Base-by-base conservation (phyloP, 192 early-diverging fungal species). In the Diversispora epigaea region DNA sequence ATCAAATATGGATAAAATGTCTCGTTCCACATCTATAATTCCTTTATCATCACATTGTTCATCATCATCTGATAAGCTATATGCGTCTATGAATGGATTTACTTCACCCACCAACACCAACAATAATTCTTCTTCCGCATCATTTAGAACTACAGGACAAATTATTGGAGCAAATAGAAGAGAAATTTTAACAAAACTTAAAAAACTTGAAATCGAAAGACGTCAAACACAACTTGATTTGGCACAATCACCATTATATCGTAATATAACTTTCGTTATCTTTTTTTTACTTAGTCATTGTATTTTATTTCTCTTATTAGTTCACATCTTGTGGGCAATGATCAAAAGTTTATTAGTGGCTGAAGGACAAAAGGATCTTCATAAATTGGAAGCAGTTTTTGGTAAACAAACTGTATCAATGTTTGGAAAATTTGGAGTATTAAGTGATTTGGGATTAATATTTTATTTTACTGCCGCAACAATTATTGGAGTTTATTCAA, bases 401-500 rank as follows among this genome's bases (percentile, higher is more conserved):
- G 73, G 73, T 10, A 75, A 75, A 64, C 60, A 75, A 55, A 75
- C 73, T 5, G 32, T 63, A 39, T 64, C 58, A 65, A 43, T 65
- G 3, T 65, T 75, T 75, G 73, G 73, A 21, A 57, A 12, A 17
- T 52, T 64, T 21, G 47, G 61, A 8, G 60, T 40, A 32, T 14
- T 75, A 3, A 64, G 19, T 43, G 73, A 75, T 6, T 64, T 75
- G 22, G 25, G 43, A 14, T 55, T 75, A 47, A 75, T 75, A n/a
- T 64, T 75, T 65, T 75, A 54, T 64, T 75, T 75, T 25, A 75
- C 73, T 8, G 19, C 40, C 5, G 60, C 73, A 19, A 75, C 73
- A 14, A 75, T 75, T 0, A 75, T 75, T 41, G 73, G 73, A 12
- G 62, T 65, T 43, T 75, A 75, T 64, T 75, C 73, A 3, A 75